phyloP scores from a whole-genome alignment of 371 early-diverging fungal genomes.

The Mortierella sp. region DNA sequence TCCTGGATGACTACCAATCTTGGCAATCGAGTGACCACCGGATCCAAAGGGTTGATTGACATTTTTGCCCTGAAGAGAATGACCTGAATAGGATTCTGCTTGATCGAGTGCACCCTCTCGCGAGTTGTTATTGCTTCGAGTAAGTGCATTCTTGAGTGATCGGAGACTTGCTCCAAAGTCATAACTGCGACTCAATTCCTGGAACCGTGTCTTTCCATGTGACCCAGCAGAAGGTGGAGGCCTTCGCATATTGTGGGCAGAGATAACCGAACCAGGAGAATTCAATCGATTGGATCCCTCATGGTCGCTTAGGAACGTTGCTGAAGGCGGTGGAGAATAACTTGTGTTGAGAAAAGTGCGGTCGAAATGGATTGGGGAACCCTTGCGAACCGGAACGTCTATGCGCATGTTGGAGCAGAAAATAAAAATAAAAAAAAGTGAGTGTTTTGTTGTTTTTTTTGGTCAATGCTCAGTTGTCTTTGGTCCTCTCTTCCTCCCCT shows the following conservation, averaged over 20 bases:
- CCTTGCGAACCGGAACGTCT: constrained; percentile 20
- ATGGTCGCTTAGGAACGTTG: constrained; percentile 38
- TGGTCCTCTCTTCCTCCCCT: too few relatives aligned
- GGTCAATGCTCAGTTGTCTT: too few relatives aligned
- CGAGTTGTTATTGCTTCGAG: constrained; percentile 35
- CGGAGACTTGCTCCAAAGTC: constrained; percentile 39
- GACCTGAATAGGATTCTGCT: constrained; percentile 7
- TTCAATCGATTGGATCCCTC: constrained; percentile 30
- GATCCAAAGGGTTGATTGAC: constrained; percentile 25
- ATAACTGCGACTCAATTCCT: constrained; percentile 40
- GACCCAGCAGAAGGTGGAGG: constrained; percentile 46
- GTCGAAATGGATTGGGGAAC: constrained; percentile 47
- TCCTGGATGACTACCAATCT: constrained; percentile 42
- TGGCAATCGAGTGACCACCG: constrained; percentile 40
- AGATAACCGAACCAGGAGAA: constrained; percentile 22
- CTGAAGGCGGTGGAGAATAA: constrained; percentile 41
- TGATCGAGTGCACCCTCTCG: constrained; percentile 23
- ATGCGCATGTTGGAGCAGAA: background rate
- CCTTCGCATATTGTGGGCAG: constrained; percentile 23
- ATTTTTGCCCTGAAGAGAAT: constrained; percentile 12
- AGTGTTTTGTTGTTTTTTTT: too few relatives aligned
- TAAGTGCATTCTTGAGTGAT: constrained; percentile 37
- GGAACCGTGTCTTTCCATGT: constrained; percentile 35
- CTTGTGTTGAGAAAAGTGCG: constrained; percentile 40
- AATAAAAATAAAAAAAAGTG: background rate